A percentile compares a stretch with the other conserved stretches of the same genome.
Conservation (phyloP, 371 early-diverging fungal species). For the Entomophthora muscae region DNA sequence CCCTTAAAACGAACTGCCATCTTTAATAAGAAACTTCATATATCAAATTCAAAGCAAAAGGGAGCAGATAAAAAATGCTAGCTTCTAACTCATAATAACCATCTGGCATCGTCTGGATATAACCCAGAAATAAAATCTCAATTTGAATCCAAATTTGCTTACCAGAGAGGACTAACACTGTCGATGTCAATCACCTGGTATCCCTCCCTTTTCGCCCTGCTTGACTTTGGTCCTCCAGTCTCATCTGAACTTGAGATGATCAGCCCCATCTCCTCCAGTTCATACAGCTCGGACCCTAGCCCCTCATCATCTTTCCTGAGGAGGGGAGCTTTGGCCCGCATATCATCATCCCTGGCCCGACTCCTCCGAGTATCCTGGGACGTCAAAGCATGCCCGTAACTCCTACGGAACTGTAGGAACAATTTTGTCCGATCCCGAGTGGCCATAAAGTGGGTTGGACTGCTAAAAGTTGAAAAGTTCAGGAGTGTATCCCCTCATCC, state of each 20-base stretch:
- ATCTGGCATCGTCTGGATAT: not conserved
- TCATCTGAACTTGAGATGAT: not conserved
- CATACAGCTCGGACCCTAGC: not conserved
- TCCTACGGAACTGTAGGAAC: conserved; percentile 1
- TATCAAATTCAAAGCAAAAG: not conserved
- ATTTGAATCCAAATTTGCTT: not conserved
- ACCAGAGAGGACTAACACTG: not conserved
- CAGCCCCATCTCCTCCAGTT: not conserved
- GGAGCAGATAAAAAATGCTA: not conserved
- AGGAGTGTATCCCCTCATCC: too few species aligned
- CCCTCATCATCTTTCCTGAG: not conserved
- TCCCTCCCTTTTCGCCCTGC: not conserved
- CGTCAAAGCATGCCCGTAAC: not conserved
- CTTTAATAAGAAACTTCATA: not conserved
- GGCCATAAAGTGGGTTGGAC: too few species aligned
- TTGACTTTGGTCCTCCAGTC: not conserved
- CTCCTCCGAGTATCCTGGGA: too few species aligned
- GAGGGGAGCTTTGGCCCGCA: not conserved
- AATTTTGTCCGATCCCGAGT: conserved; percentile 5
- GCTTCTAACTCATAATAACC: not conserved
- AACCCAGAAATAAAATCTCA: not conserved
- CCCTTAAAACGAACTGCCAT: not conserved
- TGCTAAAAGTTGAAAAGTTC: too few species aligned
- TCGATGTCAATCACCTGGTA: not conserved
- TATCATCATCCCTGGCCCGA: not conserved